Evolutionary conservation across 208 protist genomes (phyloP), one percentile per base, ranked within the genome.

Genomic region (Leishmania turanica): DNA sequence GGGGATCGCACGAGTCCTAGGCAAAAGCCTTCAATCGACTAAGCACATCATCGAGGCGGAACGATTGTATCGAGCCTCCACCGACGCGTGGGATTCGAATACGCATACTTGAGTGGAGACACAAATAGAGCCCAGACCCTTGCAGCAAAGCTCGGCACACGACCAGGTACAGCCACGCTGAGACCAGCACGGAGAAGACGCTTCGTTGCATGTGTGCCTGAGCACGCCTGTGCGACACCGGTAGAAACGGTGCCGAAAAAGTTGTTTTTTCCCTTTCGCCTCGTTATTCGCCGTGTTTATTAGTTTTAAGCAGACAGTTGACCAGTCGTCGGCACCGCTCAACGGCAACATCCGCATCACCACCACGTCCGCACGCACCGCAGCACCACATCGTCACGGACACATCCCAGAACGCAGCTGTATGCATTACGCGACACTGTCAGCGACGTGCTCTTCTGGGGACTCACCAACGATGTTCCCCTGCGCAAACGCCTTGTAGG

Each of bases 391-490:
- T 1, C 11, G 7, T 11, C 37, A 24, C 7, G 19, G 56, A 53
- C 42, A 21, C 68, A 27, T 7, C 2, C 17, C 24, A 49, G 68
- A 49, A 31, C 9, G 21, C 42, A 24, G 37, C 3, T 47, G 65
- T 34, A 45, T 7, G 7, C 49, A 75, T 64, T 66, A 79, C 24
- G 7, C 45, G 2, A 62, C 11, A n/a, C 68, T 45, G 37, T 86
- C 79, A 11, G 79, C 82, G 27, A 89, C 69, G 80, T 92, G 86
- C 66, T 85, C 82, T 81, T 91, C 89, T 6, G 90, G 88, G 7
- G 27, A 80, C 79, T 91, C 89, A 9, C 85, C 87, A 71, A 86
- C 45, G 68, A 94, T 91, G 79, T 94, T 68, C 17, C 81, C 71
- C 19, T 78, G 56, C 27, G 78, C 89, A 71, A 90, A 93, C 42